Evolutionary conservation across 805 yeast genomes (phyloP), one percentile per base, ranked within the genome.

Genomic region (Myxozyma nipponensis): DNA sequence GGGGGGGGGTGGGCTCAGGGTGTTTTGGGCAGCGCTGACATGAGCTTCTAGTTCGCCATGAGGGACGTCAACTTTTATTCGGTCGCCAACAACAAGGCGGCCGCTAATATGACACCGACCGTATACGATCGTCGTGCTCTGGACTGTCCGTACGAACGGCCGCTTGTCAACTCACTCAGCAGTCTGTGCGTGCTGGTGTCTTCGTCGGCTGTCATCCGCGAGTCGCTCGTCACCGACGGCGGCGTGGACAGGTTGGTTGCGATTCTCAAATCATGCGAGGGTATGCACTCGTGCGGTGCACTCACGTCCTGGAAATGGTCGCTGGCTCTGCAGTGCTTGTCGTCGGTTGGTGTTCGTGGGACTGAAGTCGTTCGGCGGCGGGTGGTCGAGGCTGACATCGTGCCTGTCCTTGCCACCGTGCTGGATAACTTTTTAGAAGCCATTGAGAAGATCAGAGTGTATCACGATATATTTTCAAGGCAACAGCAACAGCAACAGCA

Each of bases 231-330:
- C 15, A 74, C 72, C 24, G 98, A 91, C 66, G 98, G 98, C 10
- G 98, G 98, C 0, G 71, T 93, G 37, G 96, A 88, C 65, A 73
- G 98, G 46, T 74, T 91, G 46, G 87, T 91, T 35, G 84, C 84
- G 48, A 91, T 91, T 28, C 71, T 91, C 47, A 86, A 86, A 63
- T 95, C 85, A 61, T 90, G 96, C 63, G 80, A 78, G 55, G 69
- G 50, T 9, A 54, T 54, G 42, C 52, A 54, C 35, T 39, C 59
- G 4, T 40, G 71, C 65, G 56, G 70, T 39, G 76, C 82, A 23
- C 72, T 87, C 56, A 74, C 84, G n/a, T 90, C 95, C 0, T 91
- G 96, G 96, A 91, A 91, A 70, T 91, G 98, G 98, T 86, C 95
- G 4, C 71, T 91, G 47, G 86, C 97, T 0, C 82, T 93, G 63